Base-by-base conservation (phyloP, 2,329 filamentous ascomycete genomes). In the Cyphellophora europaea region DNA sequence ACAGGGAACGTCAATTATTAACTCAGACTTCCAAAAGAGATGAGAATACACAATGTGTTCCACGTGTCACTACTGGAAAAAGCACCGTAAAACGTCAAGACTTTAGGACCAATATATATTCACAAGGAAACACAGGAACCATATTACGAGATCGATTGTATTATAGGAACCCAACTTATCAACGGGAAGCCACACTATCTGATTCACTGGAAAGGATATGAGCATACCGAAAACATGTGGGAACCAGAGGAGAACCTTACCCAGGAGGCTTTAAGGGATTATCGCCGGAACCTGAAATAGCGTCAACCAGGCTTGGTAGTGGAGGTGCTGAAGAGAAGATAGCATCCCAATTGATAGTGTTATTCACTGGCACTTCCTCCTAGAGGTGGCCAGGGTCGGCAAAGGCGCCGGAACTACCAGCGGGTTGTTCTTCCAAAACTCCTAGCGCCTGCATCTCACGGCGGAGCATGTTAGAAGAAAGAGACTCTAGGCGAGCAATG, bases 31-130 rank as follows among this genome's bases (percentile, higher is more conserved):
- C 21, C 21, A 25, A 25, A 25, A 25, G 8, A 25, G 8, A 25
- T 25, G n/a, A 25, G 21, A n/a, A 25, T 25, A 8, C 21, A 25
- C 21, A 25, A 25, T n/a, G n/a, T n/a, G 21, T 25, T 25, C 21
- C n/a, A 25, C n/a, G n/a, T 25, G n/a, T 25, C 21, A 25, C 21
- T 25, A 8, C n/a, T 25, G 21, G 21, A 25, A 25, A 8, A 25
- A n/a, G 21, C 21, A 25, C 8, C 21, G 21, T n/a, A 25, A 8
- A 25, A 25, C n/a, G n/a, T 8, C n/a, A 8, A 25, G 21, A 25
- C 21, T n/a, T n/a, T n/a, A n/a, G 21, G n/a, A 25, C 21, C 21
- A 25, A 25, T 25, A 8, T n/a, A 8, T 8, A 25, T 25, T 25
- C 8, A 8, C 8, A 25, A 25, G 21, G 21, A 25, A 25, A 8